phyloP scores from a whole-genome alignment of 1,284 basidiomycete genomes.

The Austroboletus novae-zelandiae region DNA sequence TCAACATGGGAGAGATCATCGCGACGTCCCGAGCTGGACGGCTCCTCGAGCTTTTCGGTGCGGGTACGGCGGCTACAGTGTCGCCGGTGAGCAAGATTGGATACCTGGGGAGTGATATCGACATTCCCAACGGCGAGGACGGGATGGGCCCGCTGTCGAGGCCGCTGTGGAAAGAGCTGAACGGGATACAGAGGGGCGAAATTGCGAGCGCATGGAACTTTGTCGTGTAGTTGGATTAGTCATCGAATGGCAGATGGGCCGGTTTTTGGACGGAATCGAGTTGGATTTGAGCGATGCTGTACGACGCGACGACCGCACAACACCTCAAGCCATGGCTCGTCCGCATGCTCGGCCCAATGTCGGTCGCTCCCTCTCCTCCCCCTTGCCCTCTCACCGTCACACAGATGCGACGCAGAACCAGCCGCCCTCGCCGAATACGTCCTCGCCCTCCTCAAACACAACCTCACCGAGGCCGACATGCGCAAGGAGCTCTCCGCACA shows the following conservation, averaged over 20 bases:
- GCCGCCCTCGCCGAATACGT: conserved; percentile 93
- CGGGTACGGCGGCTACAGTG: conserved; percentile 89
- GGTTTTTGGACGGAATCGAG: background rate
- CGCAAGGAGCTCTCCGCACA: conserved; percentile 75
- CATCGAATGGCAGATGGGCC: conserved; percentile 3
- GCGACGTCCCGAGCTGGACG: conserved; percentile 67
- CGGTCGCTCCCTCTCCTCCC: background rate
- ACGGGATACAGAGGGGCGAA: conserved; percentile 87
- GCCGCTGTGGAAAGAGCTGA: conserved; percentile 80
- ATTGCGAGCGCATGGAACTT: conserved; percentile 85
- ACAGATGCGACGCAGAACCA: conserved; percentile 94
- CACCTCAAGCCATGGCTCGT: conserved; percentile 82
- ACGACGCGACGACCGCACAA: conserved; percentile 57
- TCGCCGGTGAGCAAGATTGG: conserved; percentile 84
- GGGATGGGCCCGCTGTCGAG: conserved; percentile 88
- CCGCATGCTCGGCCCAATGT: conserved; percentile 85
- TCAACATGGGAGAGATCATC: conserved; percentile 89
- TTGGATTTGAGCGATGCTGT: conserved; percentile 48
- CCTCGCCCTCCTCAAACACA: conserved; percentile 90
- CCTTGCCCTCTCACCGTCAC: conserved; percentile 6
- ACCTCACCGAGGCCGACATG: conserved; percentile 81
- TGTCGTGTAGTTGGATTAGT: conserved; percentile 30
- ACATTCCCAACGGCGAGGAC: conserved; percentile 81
- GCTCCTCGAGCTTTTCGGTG: conserved; percentile 91
- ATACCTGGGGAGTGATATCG: conserved; percentile 82